Evolutionary conservation across 306 rosid genomes (phyloP).

Genomic region (Potentilla sterilis): DNA sequence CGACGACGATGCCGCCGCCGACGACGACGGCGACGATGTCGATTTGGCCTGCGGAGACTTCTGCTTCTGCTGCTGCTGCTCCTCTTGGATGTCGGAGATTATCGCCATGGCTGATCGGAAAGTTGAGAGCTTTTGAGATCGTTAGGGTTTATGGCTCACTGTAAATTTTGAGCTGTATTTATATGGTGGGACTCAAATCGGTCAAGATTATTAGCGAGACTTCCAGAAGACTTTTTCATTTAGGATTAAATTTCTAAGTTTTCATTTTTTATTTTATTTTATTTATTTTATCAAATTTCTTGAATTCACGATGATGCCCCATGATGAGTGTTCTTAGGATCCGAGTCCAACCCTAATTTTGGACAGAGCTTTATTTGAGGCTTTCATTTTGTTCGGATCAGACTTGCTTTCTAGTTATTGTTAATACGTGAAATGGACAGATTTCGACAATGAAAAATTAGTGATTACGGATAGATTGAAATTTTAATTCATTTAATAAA

Average conservation of each 20-base stretch:
- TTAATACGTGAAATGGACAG: too few relatives aligned
- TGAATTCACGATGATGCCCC: neutral
- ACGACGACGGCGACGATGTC: conserved; percentile 20
- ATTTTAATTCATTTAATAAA: too few relatives aligned
- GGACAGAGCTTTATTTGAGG: neutral
- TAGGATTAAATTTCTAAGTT: neutral
- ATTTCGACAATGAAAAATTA: too few relatives aligned
- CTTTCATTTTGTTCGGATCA: neutral
- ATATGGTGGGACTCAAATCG: neutral
- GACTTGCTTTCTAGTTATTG: neutral
- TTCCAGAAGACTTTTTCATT: neutral
- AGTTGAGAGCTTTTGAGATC: neutral
- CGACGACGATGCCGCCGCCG: conserved; percentile 34
- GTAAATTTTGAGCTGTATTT: neutral
- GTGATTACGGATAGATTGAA: too few relatives aligned
- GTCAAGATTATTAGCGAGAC: neutral
- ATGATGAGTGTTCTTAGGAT: neutral
- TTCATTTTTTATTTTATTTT: neutral
- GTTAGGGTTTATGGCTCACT: conserved; percentile 8
- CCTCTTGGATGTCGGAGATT: conserved; percentile 62
- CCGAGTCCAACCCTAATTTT: neutral
- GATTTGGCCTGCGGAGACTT: conserved; percentile 16
- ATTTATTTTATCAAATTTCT: neutral
- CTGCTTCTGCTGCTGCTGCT: conserved; percentile 6
- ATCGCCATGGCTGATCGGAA: conserved; percentile 52